These are phyloP conservation scores for Fusarium compactum DNA, from an alignment of 2,329 filamentous ascomycete genomes.

Conservation along the genomic window DNA sequence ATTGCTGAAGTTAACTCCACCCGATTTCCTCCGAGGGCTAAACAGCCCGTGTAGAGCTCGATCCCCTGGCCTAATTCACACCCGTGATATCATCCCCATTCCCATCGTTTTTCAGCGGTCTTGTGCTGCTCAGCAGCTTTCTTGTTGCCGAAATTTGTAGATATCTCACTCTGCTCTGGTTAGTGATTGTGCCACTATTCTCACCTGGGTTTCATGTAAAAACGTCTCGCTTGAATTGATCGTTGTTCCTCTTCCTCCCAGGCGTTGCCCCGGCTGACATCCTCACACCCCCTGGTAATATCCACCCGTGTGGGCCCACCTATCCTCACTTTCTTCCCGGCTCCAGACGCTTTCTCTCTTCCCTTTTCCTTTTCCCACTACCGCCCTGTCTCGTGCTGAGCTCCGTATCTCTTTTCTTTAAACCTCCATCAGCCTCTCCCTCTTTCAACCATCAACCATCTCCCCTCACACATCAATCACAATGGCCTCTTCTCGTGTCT, in stretches of 20 bases:
- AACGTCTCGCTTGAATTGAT: slow-evolving; percentile 50
- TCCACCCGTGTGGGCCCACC: slow-evolving; percentile 53
- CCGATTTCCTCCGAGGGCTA: slow-evolving; percentile 53
- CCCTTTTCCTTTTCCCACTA: slow-evolving; percentile 56
- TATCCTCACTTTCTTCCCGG: slow-evolving; percentile 53
- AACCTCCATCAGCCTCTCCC: slow-evolving; percentile 51
- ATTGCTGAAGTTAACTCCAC: slow-evolving; percentile 49
- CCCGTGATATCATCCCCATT: slow-evolving; percentile 33
- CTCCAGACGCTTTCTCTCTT: slow-evolving; percentile 55
- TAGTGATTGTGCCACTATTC: slow-evolving; percentile 24
- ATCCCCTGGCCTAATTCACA: slow-evolving; percentile 47
- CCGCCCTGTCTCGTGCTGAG: slow-evolving; percentile 52
- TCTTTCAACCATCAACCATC: slow-evolving; percentile 49
- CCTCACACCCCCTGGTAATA: slow-evolving; percentile 49
- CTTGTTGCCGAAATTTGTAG: slow-evolving; percentile 8
- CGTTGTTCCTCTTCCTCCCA: slow-evolving; percentile 45
- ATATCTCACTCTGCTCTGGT: slow-evolving; percentile 11
- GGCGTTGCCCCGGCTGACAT: slow-evolving; percentile 53
- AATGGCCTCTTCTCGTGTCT: slow-evolving; percentile 85
- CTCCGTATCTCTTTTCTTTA: slow-evolving; percentile 53
- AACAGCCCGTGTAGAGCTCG: slow-evolving; percentile 46
- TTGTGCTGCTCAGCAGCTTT: slow-evolving; percentile 15
- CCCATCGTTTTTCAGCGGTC: slow-evolving; percentile 22
- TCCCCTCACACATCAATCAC: slow-evolving; percentile 66
- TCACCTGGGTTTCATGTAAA: slow-evolving; percentile 44